Percentiles rank a stretch among this genome's conserved stretches.
These are phyloP conservation scores for Cichorium intybus DNA, from an alignment of 140 eudicot genomes.

Conservation along the genomic window DNA sequence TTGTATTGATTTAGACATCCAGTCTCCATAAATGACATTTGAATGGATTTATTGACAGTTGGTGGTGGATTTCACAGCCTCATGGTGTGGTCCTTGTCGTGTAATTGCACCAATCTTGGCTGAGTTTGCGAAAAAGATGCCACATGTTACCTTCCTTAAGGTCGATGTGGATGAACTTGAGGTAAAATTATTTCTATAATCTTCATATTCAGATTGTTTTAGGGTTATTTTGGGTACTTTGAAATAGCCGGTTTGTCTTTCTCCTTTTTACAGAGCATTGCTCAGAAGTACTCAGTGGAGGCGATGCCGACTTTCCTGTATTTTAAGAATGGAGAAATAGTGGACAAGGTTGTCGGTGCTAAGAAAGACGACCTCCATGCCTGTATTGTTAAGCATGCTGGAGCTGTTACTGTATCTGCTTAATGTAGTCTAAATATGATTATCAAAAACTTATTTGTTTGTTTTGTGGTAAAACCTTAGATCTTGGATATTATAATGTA, in stretches of 20 bases:
- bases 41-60: constrained; percentile 40
- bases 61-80: constrained; percentile 90
- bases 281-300: constrained; percentile 52
- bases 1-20: too few relatives aligned
- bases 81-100: constrained; percentile 99
- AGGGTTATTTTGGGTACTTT: not conserved
- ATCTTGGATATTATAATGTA: constrained; percentile 4
- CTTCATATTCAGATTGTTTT: not conserved
- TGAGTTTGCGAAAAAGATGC: constrained; percentile 64
- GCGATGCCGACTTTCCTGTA: constrained; percentile 92
- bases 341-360: constrained; percentile 78
- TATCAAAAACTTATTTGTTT: constrained; percentile 19
- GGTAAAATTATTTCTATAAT: constrained; percentile 34
- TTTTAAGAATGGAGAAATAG: constrained; percentile 50
- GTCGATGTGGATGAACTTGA: constrained; percentile 85
- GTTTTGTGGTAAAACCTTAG: not conserved
- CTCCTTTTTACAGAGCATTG: constrained; percentile 42
- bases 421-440: not conserved
- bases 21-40: not conserved
- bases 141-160: constrained; percentile 68
- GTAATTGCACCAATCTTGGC: constrained; percentile 76
- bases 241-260: not conserved
- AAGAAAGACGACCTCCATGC: constrained; percentile 51
- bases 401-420: constrained; percentile 1
- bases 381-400: constrained; percentile 39